Evolutionary conservation across 495 filamentous ascomycete species (phyloP), one percentile per base, ranked within the genome.

Genomic region (Penicillium verhagenii): DNA sequence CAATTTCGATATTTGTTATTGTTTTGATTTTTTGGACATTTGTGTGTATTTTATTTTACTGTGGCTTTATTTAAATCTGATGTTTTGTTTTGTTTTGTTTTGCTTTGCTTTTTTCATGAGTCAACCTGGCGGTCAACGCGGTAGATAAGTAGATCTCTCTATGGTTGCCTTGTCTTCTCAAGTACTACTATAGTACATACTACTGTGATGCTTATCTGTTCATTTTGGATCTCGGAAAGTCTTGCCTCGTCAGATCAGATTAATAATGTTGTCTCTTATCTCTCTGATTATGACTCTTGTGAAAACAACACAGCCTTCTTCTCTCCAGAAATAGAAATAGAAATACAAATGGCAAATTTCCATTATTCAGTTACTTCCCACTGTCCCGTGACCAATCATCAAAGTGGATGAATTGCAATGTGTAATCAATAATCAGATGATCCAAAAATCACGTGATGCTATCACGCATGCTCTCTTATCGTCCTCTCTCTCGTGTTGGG

Each of bases 381-480:
- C n/a, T 2, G 14, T 35, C 13, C 2, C 13, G 14, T 35, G 33
- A 35, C 33, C 4, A 4, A 16, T 35, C 10, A 5, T 10, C n/a
- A n/a, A n/a, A n/a, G n/a, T n/a, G n/a, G n/a, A n/a, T n/a, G n/a
- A n/a, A n/a, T n/a, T n/a, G n/a, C n/a, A n/a, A n/a, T n/a, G n/a
- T n/a, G n/a, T n/a, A n/a, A n/a, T n/a, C n/a, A n/a, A n/a, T n/a
- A n/a, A n/a, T n/a, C n/a, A n/a, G n/a, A n/a, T n/a, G n/a, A 23
- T 2, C 13, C 39, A 11, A 1, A 2, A 13, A 13, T 25, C 45
- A 48, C 45, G 52, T 54, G 29, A 47, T n/a, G 23, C 29, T 42
- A 43, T 46, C 40, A 33, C 28, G 8, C 19, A 46, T 54, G 20
- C n/a, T 20, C 55, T 52, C 53, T 46, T 49, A 47, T 33, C 46